These are phyloP conservation scores for Trypanosomatidae sp. DNA, from an alignment of 208 protist species.

Conservation along the genomic window DNA sequence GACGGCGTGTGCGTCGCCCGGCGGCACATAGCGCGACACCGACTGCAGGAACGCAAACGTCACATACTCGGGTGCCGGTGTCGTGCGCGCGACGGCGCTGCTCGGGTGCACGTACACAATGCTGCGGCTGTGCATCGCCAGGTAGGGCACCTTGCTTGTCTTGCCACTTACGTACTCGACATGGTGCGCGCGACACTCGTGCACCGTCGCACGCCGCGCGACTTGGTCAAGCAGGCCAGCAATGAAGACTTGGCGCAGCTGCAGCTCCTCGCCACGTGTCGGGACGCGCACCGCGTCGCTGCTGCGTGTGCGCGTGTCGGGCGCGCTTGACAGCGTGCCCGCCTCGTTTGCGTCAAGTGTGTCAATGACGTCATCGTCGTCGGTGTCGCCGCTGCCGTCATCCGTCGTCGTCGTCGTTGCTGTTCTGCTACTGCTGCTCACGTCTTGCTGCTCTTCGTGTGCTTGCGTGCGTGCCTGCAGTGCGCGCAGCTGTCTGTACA, in stretches of 20 bases:
- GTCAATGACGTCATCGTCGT: conserved; percentile 40
- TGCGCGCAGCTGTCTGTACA: conserved; percentile 45
- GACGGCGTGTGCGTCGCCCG: no score
- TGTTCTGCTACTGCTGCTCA: no score
- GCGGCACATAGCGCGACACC: conserved; percentile 40
- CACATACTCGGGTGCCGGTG: conserved; percentile 81
- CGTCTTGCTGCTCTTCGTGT: neutral
- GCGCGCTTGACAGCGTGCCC: conserved; percentile 2
- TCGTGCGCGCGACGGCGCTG: conserved; percentile 67
- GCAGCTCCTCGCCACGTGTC: conserved; percentile 44
- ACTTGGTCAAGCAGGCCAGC: conserved; percentile 82
- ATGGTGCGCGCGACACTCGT: conserved; percentile 75
- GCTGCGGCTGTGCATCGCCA: conserved; percentile 33
- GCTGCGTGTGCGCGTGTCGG: no score
- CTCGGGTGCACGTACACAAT: conserved; percentile 81
- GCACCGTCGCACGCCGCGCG: conserved; percentile 68
- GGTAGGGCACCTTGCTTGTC: conserved; percentile 67
- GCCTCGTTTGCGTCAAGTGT: conserved; percentile 50
- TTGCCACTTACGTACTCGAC: conserved; percentile 78
- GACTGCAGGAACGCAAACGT: conserved; percentile 70
- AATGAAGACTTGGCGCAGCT: conserved; percentile 72
- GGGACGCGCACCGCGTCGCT: conserved; percentile 1
- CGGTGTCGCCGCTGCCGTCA: conserved; percentile 4
- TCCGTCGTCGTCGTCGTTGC: no score
- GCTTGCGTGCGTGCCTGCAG: conserved; percentile 12